Evolutionary conservation across 1,139 yeast species (phyloP).

Genomic region (Scheffersomyces insectosa): DNA sequence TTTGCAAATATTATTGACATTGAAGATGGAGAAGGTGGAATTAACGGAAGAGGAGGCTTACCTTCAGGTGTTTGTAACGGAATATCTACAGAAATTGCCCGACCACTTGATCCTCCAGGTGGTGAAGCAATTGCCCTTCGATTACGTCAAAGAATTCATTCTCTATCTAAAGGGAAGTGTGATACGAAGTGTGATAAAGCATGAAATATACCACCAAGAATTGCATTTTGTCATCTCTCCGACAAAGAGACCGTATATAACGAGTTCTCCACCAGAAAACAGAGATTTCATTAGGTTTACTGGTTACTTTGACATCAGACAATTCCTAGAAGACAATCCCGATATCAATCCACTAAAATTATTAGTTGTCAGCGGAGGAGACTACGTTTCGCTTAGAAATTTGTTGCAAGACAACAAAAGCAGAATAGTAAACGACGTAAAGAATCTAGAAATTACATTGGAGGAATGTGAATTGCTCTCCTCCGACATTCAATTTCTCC

Average conservation of each 20-base stretch:
- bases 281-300: slow-evolving; percentile 26
- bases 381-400: slow-evolving; percentile 28
- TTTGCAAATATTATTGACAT: too few species aligned
- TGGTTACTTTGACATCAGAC: slow-evolving; percentile 33
- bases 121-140: slow-evolving; percentile 23
- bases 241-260: slow-evolving; percentile 28
- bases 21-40: too few species aligned
- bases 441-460: slow-evolving; percentile 25
- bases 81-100: slow-evolving; percentile 26
- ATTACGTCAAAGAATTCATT: slow-evolving; percentile 29
- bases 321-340: slow-evolving; percentile 27
- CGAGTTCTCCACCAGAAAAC: slow-evolving; percentile 13
- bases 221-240: slow-evolving; percentile 38
- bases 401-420: slow-evolving; percentile 21
- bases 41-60: slow-evolving; percentile 1
- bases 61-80: slow-evolving; percentile 9
- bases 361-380: slow-evolving; percentile 34
- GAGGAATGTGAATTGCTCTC: slow-evolving; percentile 25
- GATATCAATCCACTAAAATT: slow-evolving; percentile 30
- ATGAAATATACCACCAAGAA: slow-evolving; percentile 29
- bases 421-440: slow-evolving; percentile 15
- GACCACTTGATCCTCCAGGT: slow-evolving; percentile 28
- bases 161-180: slow-evolving; percentile 10
- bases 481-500: slow-evolving; percentile 23
- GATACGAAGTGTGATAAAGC: slow-evolving; percentile 24